Evolutionary conservation across 139 green algal genomes (phyloP).

Genomic region (Chlorella ohadii): DNA sequence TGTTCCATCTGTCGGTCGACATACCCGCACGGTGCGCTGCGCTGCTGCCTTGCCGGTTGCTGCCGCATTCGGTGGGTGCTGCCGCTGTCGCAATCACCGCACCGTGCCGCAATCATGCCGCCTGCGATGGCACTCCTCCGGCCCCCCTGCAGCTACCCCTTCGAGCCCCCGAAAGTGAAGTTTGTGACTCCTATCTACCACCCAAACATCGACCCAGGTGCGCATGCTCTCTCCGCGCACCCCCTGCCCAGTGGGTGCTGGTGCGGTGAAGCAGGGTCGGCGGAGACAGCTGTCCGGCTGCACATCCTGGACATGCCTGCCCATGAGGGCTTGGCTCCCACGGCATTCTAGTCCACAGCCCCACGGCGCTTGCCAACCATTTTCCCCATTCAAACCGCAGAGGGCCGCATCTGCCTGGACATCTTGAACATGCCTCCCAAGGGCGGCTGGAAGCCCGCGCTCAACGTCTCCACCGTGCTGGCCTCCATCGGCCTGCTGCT

Average conservation of each 20-base stretch:
- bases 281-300: no score
- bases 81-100: background rate
- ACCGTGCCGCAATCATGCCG: no score
- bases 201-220: conserved; percentile 75
- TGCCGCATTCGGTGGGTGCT: no score
- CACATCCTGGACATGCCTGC: no score
- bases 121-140: no score
- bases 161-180: conserved; percentile 68
- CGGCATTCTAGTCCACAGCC: no score
- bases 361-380: no score
- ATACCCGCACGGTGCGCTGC: conserved; percentile 56
- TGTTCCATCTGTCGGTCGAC: conserved; percentile 57
- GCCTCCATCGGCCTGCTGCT: conserved; percentile 64
- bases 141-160: conserved; percentile 56
- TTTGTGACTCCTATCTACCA: conserved; percentile 79
- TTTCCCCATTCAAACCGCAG: no score
- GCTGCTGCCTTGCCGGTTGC: no score
- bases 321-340: no score
- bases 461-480: conserved; percentile 66
- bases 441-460: conserved; percentile 63
- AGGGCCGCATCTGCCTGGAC: conserved; percentile 48
- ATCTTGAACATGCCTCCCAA: conserved; percentile 76
- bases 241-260: no score
- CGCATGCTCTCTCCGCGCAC: conserved; percentile 66
- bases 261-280: no score